phyloP scores from a whole-genome alignment of 331 rosid genomes.

The Arachis monticola region DNA sequence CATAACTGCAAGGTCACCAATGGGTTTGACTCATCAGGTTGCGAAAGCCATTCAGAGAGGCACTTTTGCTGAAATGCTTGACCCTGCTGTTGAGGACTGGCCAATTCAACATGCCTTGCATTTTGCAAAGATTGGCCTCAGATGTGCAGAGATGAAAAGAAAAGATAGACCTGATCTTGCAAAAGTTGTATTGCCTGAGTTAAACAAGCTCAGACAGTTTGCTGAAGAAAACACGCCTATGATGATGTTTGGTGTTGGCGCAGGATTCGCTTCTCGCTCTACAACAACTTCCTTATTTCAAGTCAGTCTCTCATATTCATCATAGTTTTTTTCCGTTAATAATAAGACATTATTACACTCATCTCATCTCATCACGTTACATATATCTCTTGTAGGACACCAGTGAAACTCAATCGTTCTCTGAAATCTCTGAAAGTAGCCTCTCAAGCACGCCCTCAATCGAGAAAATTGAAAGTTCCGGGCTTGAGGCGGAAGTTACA shows the following conservation, averaged over 20 bases:
- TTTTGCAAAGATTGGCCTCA: slow-evolving; percentile 66
- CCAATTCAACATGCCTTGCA: slow-evolving; percentile 67
- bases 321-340: not conserved
- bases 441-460: slow-evolving; percentile 44
- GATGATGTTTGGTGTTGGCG: slow-evolving; percentile 25
- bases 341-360: not conserved
- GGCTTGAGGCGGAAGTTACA: not conserved
- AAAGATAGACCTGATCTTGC: slow-evolving; percentile 87
- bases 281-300: slow-evolving; percentile 35
- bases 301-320: slow-evolving; percentile 41
- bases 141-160: slow-evolving; percentile 73
- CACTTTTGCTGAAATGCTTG: slow-evolving; percentile 68
- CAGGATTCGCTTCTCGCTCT: slow-evolving; percentile 28
- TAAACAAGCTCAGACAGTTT: slow-evolving; percentile 59
- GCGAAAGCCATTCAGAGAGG: slow-evolving; percentile 63
- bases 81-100: slow-evolving; percentile 76
- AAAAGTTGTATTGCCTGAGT: slow-evolving; percentile 64
- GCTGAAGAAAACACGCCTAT: slow-evolving; percentile 56
- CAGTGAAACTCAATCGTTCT: slow-evolving; percentile 37
- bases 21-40: slow-evolving; percentile 78
- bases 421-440: slow-evolving; percentile 48
- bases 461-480: slow-evolving; percentile 16
- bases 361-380: not conserved
- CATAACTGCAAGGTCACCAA: slow-evolving; percentile 72
- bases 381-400: slow-evolving; percentile 43